These are phyloP conservation scores for Schizosaccharomyces japonicus DNA, from an alignment of 805 yeast species.

Conservation along the genomic window DNA sequence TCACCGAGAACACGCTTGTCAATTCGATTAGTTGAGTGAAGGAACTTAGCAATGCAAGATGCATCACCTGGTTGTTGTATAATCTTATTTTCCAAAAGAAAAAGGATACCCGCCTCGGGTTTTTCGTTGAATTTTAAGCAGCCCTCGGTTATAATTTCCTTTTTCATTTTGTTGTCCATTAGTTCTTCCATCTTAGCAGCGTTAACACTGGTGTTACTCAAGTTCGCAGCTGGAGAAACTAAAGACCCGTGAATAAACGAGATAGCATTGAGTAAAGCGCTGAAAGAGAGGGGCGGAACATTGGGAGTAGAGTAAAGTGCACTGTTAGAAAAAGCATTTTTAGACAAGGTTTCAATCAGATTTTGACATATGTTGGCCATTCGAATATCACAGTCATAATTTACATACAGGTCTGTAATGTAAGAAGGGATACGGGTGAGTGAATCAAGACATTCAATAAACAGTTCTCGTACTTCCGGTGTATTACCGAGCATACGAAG, in stretches of 20 bases:
- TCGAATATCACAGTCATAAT: constrained; percentile 78
- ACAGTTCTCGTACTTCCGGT: constrained; percentile 35
- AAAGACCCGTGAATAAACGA: constrained; percentile 10
- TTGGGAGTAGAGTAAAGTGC: constrained; percentile 15
- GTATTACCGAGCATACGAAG: constrained; percentile 6
- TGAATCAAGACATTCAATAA: constrained; percentile 59
- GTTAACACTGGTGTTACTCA: constrained; percentile 6
- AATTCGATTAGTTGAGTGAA: constrained; percentile 56
- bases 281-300: constrained; percentile 84
- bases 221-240: constrained; percentile 6
- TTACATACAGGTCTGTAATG: constrained; percentile 52
- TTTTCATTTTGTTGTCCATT: constrained; percentile 18
- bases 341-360: constrained; percentile 45
- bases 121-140: constrained; percentile 53
- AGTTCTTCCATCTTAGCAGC: constrained; percentile 8
- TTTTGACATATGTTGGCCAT: constrained; percentile 52
- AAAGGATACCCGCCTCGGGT: constrained; percentile 50
- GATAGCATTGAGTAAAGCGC: constrained; percentile 42
- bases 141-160: constrained; percentile 55
- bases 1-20: constrained; percentile 80
- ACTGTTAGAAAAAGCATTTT: constrained; percentile 12
- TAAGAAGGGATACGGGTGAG: constrained; percentile 40
- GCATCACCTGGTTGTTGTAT: constrained; percentile 28
- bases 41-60: constrained; percentile 46
- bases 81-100: constrained; percentile 41